A percentile compares a stretch with the other conserved stretches of the same genome.
Evolutionary conservation across 2,329 filamentous ascomycete genomes (phyloP).

Genomic region (Diaporthe capsici): DNA sequence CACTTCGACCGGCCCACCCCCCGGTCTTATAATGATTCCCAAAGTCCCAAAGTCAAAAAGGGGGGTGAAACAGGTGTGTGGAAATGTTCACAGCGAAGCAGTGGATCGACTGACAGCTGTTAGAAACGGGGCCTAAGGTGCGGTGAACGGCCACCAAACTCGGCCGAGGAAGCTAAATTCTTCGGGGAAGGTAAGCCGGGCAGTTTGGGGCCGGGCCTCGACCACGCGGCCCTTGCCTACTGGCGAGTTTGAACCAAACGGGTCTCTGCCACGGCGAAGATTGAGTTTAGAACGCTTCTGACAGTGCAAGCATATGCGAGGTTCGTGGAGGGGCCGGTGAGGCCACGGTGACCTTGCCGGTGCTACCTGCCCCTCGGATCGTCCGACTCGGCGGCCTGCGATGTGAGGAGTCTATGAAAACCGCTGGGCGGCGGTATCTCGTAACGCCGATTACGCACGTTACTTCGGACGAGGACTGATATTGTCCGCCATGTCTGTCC

Average conservation of each 20-base stretch:
- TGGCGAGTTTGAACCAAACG: not conserved
- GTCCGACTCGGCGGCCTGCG: not conserved
- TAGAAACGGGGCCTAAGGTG: not conserved
- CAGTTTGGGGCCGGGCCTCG: not conserved
- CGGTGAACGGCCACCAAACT: constrained; percentile 22
- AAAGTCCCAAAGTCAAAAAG: not conserved
- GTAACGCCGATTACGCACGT: constrained; percentile 8
- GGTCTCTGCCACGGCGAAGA: not conserved
- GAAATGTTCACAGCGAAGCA: constrained; percentile 11
- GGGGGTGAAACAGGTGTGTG: not conserved
- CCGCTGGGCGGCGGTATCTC: constrained; percentile 2
- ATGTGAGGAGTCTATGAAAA: not conserved
- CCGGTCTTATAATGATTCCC: not conserved
- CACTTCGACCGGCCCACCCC: not conserved
- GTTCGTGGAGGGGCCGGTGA: not conserved
- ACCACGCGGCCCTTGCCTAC: not conserved
- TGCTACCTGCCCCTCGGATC: not conserved
- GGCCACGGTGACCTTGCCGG: not conserved
- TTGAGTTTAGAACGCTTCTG: not conserved
- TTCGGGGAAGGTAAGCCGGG: constrained; percentile 21
- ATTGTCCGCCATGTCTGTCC: not conserved
- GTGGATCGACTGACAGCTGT: constrained; percentile 6
- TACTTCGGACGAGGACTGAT: not conserved
- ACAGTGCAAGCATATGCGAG: not conserved
- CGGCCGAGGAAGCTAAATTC: constrained; percentile 32